phyloP scores from a whole-genome alignment of 2,329 filamentous ascomycete species.

The Diplocarpon mali region DNA sequence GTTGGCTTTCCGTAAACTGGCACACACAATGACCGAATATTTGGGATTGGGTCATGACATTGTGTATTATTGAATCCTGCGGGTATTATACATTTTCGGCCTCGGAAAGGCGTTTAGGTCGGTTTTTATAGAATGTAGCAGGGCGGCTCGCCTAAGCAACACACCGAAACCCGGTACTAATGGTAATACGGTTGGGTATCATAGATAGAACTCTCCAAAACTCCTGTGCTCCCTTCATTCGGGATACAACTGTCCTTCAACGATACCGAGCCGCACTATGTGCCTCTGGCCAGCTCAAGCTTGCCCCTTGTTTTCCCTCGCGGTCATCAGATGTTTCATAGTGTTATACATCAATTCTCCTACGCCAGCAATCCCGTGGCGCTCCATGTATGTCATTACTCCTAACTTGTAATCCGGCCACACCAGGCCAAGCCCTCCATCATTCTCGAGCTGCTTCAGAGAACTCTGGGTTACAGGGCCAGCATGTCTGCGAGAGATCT shows the following conservation, averaged over 20 bases:
- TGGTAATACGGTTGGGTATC: slow-evolving; percentile 4
- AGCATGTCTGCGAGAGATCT: slow-evolving; percentile 41
- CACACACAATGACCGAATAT: neutral
- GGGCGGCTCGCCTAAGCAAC: neutral
- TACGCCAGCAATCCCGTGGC: slow-evolving; percentile 53
- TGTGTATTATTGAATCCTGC: slow-evolving; percentile 4
- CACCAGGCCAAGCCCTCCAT: slow-evolving; percentile 53
- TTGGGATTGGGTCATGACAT: neutral
- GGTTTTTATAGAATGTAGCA: neutral
- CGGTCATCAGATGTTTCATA: slow-evolving; percentile 57
- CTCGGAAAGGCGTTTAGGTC: neutral
- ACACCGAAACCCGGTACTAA: neutral
- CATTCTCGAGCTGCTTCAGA: slow-evolving; percentile 48
- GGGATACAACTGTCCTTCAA: no score
- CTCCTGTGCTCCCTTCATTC: neutral
- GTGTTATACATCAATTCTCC: slow-evolving; percentile 67
- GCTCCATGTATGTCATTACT: slow-evolving; percentile 58
- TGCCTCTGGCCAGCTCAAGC: neutral
- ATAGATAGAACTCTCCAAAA: neutral
- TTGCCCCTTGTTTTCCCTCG: neutral
- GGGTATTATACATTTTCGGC: neutral
- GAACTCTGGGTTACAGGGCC: slow-evolving; percentile 61
- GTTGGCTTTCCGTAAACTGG: neutral
- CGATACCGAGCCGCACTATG: neutral
- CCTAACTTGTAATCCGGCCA: slow-evolving; percentile 68